Evolutionary conservation across 441 rosid species (phyloP).

Genomic region (Manihot esculenta): DNA sequence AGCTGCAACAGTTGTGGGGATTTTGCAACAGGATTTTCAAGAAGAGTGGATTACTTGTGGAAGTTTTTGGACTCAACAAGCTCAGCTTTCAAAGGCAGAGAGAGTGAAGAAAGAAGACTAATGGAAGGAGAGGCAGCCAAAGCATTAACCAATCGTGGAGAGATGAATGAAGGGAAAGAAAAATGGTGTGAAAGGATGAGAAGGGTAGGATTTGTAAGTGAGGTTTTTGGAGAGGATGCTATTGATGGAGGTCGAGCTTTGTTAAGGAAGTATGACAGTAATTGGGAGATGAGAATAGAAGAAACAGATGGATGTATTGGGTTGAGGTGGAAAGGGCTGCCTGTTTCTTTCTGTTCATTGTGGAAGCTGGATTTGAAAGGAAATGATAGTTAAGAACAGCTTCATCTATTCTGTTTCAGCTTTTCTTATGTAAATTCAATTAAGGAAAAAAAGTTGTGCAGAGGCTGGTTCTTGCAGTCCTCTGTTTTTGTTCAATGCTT

Average conservation of each 20-base stretch:
- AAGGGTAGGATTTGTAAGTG: conserved; percentile 46
- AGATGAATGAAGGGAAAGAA: conserved; percentile 70
- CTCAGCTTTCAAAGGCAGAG: conserved; percentile 68
- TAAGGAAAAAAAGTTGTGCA: not conserved
- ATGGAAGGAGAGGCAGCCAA: conserved; percentile 92
- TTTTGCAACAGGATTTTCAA: conserved; percentile 59
- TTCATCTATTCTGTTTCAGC: too few species aligned
- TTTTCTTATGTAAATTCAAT: not conserved
- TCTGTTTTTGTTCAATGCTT: conserved; percentile 3
- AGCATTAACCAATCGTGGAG: conserved; percentile 48
- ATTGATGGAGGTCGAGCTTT: conserved; percentile 63
- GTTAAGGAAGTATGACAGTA: conserved; percentile 73
- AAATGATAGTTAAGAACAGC: conserved; percentile 19
- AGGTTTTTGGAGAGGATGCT: conserved; percentile 57
- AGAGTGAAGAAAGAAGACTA: conserved; percentile 66
- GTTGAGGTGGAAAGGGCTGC: conserved; percentile 74
- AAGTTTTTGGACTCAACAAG: conserved; percentile 83
- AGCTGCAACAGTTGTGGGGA: conserved; percentile 56
- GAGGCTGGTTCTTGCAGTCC: conserved; percentile 15
- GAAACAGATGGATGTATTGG: conserved; percentile 57
- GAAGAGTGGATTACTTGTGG: conserved; percentile 73
- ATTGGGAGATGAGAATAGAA: conserved; percentile 70
- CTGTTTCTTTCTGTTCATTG: conserved; percentile 76
- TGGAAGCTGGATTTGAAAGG: conserved; percentile 46
- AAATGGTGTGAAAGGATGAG: conserved; percentile 81